phyloP scores from a whole-genome alignment of 768 basidiomycete species.

The Mycena floridula region DNA sequence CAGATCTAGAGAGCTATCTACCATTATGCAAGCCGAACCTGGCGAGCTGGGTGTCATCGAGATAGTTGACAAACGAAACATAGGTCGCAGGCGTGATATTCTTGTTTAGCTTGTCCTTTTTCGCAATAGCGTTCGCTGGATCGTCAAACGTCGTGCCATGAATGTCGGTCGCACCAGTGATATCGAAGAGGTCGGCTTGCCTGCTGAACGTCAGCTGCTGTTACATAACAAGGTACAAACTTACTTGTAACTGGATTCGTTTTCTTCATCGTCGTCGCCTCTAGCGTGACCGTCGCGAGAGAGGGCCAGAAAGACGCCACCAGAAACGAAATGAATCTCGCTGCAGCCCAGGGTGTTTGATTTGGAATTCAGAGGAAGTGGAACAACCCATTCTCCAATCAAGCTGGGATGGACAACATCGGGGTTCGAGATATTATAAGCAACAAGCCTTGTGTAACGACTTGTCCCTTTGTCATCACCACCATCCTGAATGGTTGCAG shows the following conservation, averaged over 20 bases:
- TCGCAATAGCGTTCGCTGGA: constrained; percentile 44
- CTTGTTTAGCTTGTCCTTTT: constrained; percentile 38
- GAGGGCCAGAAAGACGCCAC: constrained; percentile 51
- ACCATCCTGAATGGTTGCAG: constrained; percentile 61
- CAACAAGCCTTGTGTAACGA: constrained; percentile 49
- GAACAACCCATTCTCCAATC: constrained; percentile 55
- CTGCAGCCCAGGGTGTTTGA: constrained; percentile 46
- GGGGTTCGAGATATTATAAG: constrained; percentile 41
- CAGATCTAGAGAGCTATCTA: constrained; percentile 8
- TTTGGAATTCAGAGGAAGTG: constrained; percentile 42
- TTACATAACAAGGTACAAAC: constrained; percentile 5
- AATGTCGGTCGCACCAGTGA: constrained; percentile 55
- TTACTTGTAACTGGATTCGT: constrained; percentile 48
- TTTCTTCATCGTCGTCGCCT: constrained; percentile 43
- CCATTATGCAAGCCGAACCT: constrained; percentile 63
- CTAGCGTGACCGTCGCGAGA: constrained; percentile 56
- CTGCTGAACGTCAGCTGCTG: constrained; percentile 23
- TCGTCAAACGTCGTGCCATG: constrained; percentile 49
- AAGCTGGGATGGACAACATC: constrained; percentile 26
- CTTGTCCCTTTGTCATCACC: constrained; percentile 39
- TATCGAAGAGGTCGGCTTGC: constrained; percentile 54
- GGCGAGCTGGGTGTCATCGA: constrained; percentile 47
- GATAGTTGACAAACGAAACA: constrained; percentile 47
- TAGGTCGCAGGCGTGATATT: constrained; percentile 48
- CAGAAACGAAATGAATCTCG: constrained; percentile 52